Percentiles rank a stretch among this genome's conserved stretches.
Evolutionary conservation across 2,329 filamentous ascomycete species (phyloP).

Genomic region (Parafenestella ontariensis): DNA sequence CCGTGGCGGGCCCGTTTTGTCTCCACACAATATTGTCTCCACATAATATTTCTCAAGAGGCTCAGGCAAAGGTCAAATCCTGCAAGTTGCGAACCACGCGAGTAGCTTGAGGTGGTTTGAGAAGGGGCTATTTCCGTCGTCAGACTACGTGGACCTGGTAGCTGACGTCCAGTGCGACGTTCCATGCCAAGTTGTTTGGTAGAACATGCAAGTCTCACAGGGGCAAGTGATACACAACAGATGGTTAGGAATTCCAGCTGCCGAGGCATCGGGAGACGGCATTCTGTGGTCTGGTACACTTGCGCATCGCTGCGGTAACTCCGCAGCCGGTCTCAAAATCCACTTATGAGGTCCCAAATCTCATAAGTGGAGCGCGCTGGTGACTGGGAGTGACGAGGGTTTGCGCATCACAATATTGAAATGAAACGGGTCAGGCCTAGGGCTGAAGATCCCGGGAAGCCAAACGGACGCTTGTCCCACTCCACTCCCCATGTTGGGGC

Average conservation of each 20-base stretch:
- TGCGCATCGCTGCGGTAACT: neutral
- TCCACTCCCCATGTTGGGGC: neutral
- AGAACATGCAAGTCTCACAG: neutral
- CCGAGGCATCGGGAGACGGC: neutral
- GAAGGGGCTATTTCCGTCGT: neutral
- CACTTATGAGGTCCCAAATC: neutral
- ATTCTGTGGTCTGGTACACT: neutral
- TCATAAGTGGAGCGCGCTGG: neutral
- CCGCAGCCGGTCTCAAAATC: neutral
- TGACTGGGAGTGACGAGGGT: neutral
- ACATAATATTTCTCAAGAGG: neutral
- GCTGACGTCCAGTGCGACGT: neutral
- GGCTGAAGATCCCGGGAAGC: slow-evolving; percentile 6
- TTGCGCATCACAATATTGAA: slow-evolving; percentile 5
- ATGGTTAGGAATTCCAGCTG: neutral
- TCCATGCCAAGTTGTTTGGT: neutral
- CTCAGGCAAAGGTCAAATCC: too few relatives aligned
- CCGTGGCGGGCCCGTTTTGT: too few relatives aligned
- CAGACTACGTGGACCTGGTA: neutral
- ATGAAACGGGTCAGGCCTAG: slow-evolving; percentile 5
- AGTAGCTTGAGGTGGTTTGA: neutral
- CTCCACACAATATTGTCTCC: neutral
- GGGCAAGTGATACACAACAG: neutral
- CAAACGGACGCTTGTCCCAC: slow-evolving; percentile 10
- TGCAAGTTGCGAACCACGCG: too few relatives aligned